Percentiles rank a stretch among this genome's conserved stretches.
These are phyloP conservation scores for Collariella sp. DNA, from an alignment of 495 filamentous ascomycete genomes.

Conservation along the genomic window DNA sequence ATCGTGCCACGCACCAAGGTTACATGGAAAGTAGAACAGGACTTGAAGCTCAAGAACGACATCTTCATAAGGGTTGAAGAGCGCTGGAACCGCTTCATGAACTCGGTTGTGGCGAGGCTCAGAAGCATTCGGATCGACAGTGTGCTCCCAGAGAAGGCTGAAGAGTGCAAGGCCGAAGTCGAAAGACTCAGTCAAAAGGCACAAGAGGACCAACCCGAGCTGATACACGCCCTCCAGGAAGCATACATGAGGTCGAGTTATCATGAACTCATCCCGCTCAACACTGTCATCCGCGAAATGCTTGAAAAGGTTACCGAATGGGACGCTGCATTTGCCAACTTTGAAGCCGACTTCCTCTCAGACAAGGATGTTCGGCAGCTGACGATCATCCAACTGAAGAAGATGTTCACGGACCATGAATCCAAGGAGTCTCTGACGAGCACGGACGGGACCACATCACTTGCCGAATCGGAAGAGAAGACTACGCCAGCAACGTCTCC, in stretches of 20 bases:
- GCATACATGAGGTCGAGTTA: constrained; percentile 89
- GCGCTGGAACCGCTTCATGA: constrained; percentile 75
- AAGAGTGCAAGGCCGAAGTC: constrained; percentile 72
- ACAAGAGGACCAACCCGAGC: constrained; percentile 64
- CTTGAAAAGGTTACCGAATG: constrained; percentile 90
- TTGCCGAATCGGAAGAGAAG: constrained; percentile 37
- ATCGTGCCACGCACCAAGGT: constrained; percentile 81
- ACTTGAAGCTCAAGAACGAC: constrained; percentile 87
- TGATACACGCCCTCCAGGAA: constrained; percentile 72
- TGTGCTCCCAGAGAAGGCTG: constrained; percentile 74
- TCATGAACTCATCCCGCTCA: constrained; percentile 92
- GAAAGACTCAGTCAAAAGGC: constrained; percentile 65
- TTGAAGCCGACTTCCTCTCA: constrained; percentile 90
- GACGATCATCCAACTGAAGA: constrained; percentile 84
- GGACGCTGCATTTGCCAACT: constrained; percentile 81
- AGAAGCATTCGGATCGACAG: constrained; percentile 84
- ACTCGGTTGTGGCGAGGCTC: constrained; percentile 72
- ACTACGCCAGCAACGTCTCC: constrained; percentile 29
- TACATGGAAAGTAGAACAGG: constrained; percentile 95
- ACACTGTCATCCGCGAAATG: constrained; percentile 74
- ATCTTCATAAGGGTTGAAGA: constrained; percentile 69
- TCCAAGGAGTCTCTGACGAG: constrained; percentile 60
- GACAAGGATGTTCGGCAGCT: constrained; percentile 94
- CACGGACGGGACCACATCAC: constrained; percentile 47
- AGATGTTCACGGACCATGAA: constrained; percentile 87